phyloP scores from a whole-genome alignment of 768 basidiomycete species.

The Amanita muscaria region DNA sequence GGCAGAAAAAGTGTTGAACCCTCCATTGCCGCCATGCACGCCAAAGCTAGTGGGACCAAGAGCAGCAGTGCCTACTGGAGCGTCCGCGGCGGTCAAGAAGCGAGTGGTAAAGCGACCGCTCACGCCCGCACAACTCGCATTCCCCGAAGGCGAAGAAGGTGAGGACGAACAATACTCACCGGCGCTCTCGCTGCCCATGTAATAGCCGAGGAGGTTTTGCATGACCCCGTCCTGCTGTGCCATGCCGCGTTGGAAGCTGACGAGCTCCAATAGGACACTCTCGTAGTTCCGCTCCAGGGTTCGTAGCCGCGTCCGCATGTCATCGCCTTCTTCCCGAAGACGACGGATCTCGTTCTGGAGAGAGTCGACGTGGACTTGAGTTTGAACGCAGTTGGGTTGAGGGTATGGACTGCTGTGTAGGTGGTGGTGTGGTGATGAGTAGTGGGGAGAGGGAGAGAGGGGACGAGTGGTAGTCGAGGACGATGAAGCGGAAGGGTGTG shows the following conservation, averaged over 20 bases:
- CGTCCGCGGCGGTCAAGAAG: neutral
- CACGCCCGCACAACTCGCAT: slow-evolving; percentile 1
- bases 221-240: slow-evolving; percentile 80
- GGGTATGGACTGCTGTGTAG: slow-evolving; percentile 8
- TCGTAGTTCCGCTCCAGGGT: slow-evolving; percentile 58
- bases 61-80: neutral
- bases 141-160: neutral
- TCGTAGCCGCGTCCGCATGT: slow-evolving; percentile 44
- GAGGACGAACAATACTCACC: slow-evolving; percentile 22
- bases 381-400: slow-evolving; percentile 8
- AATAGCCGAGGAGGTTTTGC: slow-evolving; percentile 75
- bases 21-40: neutral
- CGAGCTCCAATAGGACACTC: slow-evolving; percentile 62
- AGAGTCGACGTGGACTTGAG: slow-evolving; percentile 19
- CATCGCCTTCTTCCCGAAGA: slow-evolving; percentile 38
- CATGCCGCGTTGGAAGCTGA: slow-evolving; percentile 46
- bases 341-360: slow-evolving; percentile 44
- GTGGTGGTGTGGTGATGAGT: slow-evolving; percentile 17
- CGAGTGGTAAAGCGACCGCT: slow-evolving; percentile 4
- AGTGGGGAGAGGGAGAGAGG: slow-evolving; percentile 18
- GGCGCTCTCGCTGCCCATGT: slow-evolving; percentile 62
- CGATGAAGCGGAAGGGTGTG: slow-evolving; percentile 12
- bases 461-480: slow-evolving; percentile 12
- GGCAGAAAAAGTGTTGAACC: slow-evolving; percentile 2
- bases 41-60: neutral